phyloP scores from a whole-genome alignment of 345 rosid species.

The Ailanthus altissimus region DNA sequence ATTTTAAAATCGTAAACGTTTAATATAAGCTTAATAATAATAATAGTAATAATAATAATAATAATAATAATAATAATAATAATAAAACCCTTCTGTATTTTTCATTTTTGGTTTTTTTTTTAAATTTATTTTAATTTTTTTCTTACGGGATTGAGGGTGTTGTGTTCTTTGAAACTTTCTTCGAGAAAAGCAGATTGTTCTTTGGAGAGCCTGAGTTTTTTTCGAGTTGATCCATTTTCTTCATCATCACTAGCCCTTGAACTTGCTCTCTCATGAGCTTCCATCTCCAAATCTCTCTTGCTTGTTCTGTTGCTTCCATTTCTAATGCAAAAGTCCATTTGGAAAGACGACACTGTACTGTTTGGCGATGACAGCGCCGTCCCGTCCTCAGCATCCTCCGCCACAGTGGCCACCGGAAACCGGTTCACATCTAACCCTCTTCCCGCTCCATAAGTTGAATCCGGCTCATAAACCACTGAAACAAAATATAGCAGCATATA shows the following conservation, averaged over 20 bases:
- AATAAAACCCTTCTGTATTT: background rate
- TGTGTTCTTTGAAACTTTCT: slow-evolving; percentile 90
- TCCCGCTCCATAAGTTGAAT: slow-evolving; percentile 35
- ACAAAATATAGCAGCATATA: background rate
- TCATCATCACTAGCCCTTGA: slow-evolving; percentile 86
- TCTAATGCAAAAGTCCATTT: slow-evolving; percentile 69
- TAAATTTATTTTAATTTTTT: background rate
- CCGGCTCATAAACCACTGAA: slow-evolving; percentile 43
- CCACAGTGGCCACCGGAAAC: slow-evolving; percentile 25
- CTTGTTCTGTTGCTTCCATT: slow-evolving; percentile 40
- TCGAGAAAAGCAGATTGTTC: slow-evolving; percentile 95
- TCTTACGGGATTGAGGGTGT: slow-evolving; percentile 84
- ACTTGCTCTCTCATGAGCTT: slow-evolving; percentile 50
- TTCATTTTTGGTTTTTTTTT: no score
- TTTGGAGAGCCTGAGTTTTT: slow-evolving; percentile 90
- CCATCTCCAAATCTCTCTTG: slow-evolving; percentile 54
- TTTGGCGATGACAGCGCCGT: slow-evolving; percentile 69
- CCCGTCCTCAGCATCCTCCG: slow-evolving; percentile 51
- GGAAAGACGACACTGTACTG: slow-evolving; percentile 83
- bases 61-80: no score
- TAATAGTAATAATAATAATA: background rate
- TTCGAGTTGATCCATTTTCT: slow-evolving; percentile 82
- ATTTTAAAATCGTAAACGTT: background rate
- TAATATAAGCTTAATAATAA: background rate
- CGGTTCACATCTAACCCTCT: slow-evolving; percentile 55